phyloP scores from a whole-genome alignment of 2,329 filamentous ascomycete genomes.

The Colletotrichum tamarilloi region DNA sequence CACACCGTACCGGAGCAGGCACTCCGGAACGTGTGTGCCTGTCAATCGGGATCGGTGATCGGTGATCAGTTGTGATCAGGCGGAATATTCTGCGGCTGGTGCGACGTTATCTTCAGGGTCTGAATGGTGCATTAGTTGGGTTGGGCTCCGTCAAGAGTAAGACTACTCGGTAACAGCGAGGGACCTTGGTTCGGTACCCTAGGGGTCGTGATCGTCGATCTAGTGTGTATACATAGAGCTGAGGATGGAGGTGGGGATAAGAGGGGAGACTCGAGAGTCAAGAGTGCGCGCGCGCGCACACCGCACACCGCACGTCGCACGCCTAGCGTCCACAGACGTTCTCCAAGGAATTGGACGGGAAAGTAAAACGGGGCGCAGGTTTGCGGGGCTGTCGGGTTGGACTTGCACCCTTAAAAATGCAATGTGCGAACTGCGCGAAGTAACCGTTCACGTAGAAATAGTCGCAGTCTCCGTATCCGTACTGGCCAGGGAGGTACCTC shows the following conservation, averaged over 20 bases:
- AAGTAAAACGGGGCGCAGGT: conserved; percentile 19
- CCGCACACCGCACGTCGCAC: neutral
- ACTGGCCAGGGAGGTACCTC: neutral
- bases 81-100: conserved; percentile 9
- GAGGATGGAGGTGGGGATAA: neutral
- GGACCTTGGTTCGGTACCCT: conserved; percentile 19
- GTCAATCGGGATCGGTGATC: conserved; percentile 21
- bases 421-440: neutral
- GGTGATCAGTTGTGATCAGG: conserved; percentile 23
- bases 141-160: conserved; percentile 1
- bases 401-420: neutral
- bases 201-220: conserved; percentile 32
- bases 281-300: neutral
- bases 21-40: conserved; percentile 28
- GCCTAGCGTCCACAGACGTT: neutral
- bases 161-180: neutral
- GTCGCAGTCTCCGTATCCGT: neutral
- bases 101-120: conserved; percentile 29
- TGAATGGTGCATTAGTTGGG: conserved; percentile 10
- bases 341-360: conserved; percentile 12
- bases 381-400: neutral
- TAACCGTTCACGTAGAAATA: neutral
- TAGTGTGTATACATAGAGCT: conserved; percentile 1
- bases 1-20: conserved; percentile 12
- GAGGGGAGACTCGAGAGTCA: neutral